Evolutionary conservation across 176 grass and related monocot genomes (phyloP), one percentile per base, ranked within the genome.

Genomic region (Ensete glaucum): DNA sequence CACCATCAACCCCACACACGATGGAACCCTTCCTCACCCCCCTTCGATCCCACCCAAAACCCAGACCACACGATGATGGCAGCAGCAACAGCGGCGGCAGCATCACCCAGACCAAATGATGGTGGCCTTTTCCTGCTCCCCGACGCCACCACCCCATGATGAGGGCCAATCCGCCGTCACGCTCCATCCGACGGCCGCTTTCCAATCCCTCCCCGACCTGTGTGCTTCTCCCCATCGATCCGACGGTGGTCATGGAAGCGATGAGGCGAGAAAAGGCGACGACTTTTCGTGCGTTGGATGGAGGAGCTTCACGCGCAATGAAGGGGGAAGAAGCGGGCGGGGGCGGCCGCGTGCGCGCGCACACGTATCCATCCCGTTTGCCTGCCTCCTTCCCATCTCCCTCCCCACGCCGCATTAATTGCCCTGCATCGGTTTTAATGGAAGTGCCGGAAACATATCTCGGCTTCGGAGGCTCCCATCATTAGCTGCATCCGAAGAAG

Each of bases 401-500:
- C 29, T 5, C 29, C 11, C 67, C 67, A 70, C 67, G 67, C 67
- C 67, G 67, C 67, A 70, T 49, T 70, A 49, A 70, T 70, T 70
- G 67, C 67, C 27, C 67, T 50, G 67, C 67, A 9, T 70, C 67
- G 51, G 51, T 50, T 70, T 70, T 70, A 70, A 52, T 70, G 67
- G 51, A 70, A 70, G 48, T 48, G 48, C 43, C 43, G n/a, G 17
- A 11, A 70, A 50, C 16, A 70, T 70, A 50, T 70, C 67, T 70
- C 43, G 67, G 67, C 34, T 70, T 70, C 67, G 48, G 67, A 70
- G 67, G 67, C 48, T 43, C 67, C 20, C 67, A 70, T 70, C 67
- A 70, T 70, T 70, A 70, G 62, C 11, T 65, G 23, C 62, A 9
- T 11, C n/a, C 22, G 62, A 23, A 65, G 62, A 2, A 65, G 62